Conservation (phyloP, 257 asterid species). For the Jacaranda mimosifolia region DNA sequence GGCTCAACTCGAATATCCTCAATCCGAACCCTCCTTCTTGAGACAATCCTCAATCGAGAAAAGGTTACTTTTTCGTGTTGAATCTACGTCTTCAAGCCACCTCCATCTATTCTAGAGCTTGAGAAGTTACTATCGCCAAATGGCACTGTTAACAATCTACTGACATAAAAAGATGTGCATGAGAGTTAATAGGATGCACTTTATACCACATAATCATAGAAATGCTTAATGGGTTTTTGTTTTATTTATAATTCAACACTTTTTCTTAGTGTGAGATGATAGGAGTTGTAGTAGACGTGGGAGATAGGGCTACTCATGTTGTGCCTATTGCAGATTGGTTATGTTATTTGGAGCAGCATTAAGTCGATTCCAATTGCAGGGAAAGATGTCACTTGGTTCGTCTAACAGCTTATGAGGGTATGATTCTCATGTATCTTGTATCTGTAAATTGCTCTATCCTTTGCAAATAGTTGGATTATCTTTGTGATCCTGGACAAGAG, state of each 20-base stretch:
- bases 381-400: constrained; percentile 82
- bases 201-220: constrained; percentile 27
- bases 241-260: constrained; percentile 42
- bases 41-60: no score
- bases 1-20: no score
- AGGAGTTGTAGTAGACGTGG: constrained; percentile 93
- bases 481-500: no score
- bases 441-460: neutral
- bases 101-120: no score
- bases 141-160: neutral
- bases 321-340: constrained; percentile 98
- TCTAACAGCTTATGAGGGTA: constrained; percentile 95
- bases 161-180: neutral
- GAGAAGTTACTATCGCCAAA: neutral
- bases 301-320: constrained; percentile 98
- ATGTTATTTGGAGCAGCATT: constrained; percentile 96
- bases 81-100: no score
- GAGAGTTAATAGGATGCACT: constrained; percentile 12
- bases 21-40: no score
- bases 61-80: neutral
- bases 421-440: constrained; percentile 33
- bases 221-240: constrained; percentile 33
- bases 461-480: neutral
- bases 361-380: constrained; percentile 90
- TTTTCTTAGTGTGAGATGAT: constrained; percentile 95